Evolutionary conservation across 441 rosid genomes (phyloP), one percentile per base, ranked within the genome.

Genomic region (Eugenia klotzschiana): DNA sequence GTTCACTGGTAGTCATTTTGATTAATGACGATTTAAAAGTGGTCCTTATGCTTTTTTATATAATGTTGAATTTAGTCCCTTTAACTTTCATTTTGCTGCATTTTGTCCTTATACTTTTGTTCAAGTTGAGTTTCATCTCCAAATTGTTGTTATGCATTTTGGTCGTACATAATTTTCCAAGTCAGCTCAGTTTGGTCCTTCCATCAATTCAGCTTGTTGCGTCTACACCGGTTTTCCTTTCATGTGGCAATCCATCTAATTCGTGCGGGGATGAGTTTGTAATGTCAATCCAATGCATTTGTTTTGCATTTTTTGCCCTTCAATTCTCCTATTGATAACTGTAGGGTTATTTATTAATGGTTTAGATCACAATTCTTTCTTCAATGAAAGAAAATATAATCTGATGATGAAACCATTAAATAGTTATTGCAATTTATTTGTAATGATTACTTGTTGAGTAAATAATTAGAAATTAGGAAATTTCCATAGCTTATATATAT

Each of bases 201-300:
- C 26, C 3, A 18, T 56, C 33, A 25, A 25, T 25, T 56, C 9
- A 26, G 18, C 25, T 33, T 8, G 29, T 55, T 27, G 1, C 26
- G 33, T 3, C 8, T 6, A 3, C 8, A 0, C 69, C 7, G 4
- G 9, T 14, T 29, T 26, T 57, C 37, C 9, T 26, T 57, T 57
- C 0, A 6, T 1, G 4, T 14, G 20, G 20, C 2, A 2, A 0
- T 26, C 8, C 18, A 1, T 57, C 9, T 26, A 3, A 13, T 13
- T 13, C 9, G 1, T 12, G 33, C 14, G 16, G 18, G 9, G 20
- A 6, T 57, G 37, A 57, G 2, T 13, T n/a, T 1, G 1, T 8
- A 3, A 0, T 4, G 1, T 57, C 20, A 26, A 57, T 57, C 69
- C 9, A 14, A 57, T 57, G 10, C 20, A 26, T 14, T 57, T 14